Evolutionary conservation across 495 filamentous ascomycete species (phyloP), one percentile per base, ranked within the genome.

Genomic region (Aspergillus ostianus): DNA sequence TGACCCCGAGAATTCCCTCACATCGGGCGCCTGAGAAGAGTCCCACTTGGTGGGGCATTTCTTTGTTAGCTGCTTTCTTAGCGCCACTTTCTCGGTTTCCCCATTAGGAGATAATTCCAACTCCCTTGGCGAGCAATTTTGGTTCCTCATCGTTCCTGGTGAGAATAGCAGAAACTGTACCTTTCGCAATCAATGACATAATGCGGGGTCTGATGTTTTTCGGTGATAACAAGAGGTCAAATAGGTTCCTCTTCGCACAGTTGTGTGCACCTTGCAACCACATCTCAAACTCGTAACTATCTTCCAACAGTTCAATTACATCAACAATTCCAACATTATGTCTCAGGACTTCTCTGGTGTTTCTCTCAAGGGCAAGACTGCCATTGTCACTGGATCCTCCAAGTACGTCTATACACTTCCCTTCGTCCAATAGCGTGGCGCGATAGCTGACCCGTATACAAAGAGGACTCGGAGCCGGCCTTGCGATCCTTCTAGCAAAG

Each of bases 301-400:
- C 4, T 41, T 17, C 36, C 36, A 41, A 41, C 6, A 0, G 2
- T 41, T 15, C 13, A 13, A 15, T 15, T 15, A 1, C 6, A 41
- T 15, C 10, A 1, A 41, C 36, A 17, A 41, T 4, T 15, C 1
- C 15, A 30, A 3, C 50, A 27, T 7, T 8, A 52, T 52, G 50
- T 13, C 27, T 52, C 18, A 41, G n/a, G 58, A 60, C 52, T 60
- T 55, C 36, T 50, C 30, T 12, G 58, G 58, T 18, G 30, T 74
- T 49, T 68, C 67, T 13, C 72, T 84, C 6, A 54, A 68, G n/a
- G 81, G 82, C 21, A 85, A 85, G 66, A 78, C 71, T 27, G 83
- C 83, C 23, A 81, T 86, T 62, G 70, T 85, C 30, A 86, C 83
- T 7, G 83, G 83, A 7, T 81, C 79, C 64, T 85, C 84, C 32